phyloP scores from a whole-genome alignment of 345 rosid species.

The Schrenkiella parvula region DNA sequence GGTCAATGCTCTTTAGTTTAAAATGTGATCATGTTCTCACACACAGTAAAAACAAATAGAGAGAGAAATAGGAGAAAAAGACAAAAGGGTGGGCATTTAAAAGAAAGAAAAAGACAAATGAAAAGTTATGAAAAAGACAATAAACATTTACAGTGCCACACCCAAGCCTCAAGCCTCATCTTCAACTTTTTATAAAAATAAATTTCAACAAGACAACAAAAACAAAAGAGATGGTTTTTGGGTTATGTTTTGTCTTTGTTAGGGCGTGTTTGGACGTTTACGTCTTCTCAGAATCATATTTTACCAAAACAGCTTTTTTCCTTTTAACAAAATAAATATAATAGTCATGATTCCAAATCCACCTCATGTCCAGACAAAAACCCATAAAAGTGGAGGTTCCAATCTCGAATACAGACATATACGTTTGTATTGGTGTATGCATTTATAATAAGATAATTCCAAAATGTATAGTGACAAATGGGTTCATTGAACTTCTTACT shows the following conservation, averaged over 20 bases:
- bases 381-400: conserved; percentile 33
- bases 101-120: conserved; percentile 3
- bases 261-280: conserved; percentile 60
- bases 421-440: background rate
- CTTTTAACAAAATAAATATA: background rate
- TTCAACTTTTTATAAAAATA: background rate
- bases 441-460: background rate
- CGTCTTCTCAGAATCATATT: conserved; percentile 45
- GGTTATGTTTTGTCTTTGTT: conserved; percentile 58
- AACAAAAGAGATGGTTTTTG: conserved; percentile 35
- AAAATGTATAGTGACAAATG: conserved; percentile 4
- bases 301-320: conserved; percentile 16
- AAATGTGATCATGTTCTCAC: conserved; percentile 1
- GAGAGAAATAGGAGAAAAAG: conserved; percentile 8
- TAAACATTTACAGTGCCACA: conserved; percentile 22
- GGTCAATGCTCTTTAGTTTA: conserved; percentile 24
- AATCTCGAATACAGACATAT: conserved; percentile 24
- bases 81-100: conserved; percentile 22
- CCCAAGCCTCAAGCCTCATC: conserved; percentile 19
- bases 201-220: conserved; percentile 8
- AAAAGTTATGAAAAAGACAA: conserved; percentile 30
- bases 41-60: conserved; percentile 24
- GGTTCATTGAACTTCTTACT: conserved; percentile 24
- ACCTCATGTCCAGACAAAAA: conserved; percentile 42
- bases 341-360: conserved; percentile 48